Base-by-base conservation (phyloP, 495 filamentous ascomycete species). In the Aspergillus mulundensis region DNA sequence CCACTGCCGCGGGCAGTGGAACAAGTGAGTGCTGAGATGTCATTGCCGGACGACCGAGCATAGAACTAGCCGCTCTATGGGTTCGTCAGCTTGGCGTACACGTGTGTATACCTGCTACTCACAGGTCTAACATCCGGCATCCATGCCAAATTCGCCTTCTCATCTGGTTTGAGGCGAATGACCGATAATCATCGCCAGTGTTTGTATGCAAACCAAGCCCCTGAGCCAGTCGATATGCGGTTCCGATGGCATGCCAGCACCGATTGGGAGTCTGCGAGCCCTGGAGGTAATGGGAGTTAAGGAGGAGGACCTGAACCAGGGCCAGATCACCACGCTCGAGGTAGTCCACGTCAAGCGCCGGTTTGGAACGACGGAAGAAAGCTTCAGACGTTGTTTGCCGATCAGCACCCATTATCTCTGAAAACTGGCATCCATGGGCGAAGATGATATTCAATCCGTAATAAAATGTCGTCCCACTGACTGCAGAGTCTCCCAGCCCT, bases 241-340 rank as follows among this genome's bases (percentile, higher is more conserved):
- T 65, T 7, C 75, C 74, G 3, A 71, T 55, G 16, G 65, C 61
- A 50, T 70, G 66, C 76, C 75, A 79, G 58, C 72, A 76, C 0
- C 71, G 62, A 50, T 69, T 65, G 10, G 69, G 65, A n/a, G 62
- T 64, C 7, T 60, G 57, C 1, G 72, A 69, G 24, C 61, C 67
- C 46, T 73, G 75, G 0, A 77, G 61, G 39, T 74, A 77, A n/a
- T 70, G 42, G 4, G 63, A 61, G 5, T 66, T 67, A 1, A 79
- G 60, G 2, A 76, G 51, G 7, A 79, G 60, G 18, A 70, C 53
- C 50, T 77, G 76, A 0, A 71, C 67, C n/a, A 72, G 48, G 0
- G 58, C 50, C 2, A 77, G 44, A 7, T 62, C 61, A 0, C 60
- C 57, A 1, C 49, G 42, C 38, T 75, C 72, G 8, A 74, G 57